Evolutionary conservation across 495 filamentous ascomycete genomes (phyloP).

Genomic region (Penicillium dipodomyicola): DNA sequence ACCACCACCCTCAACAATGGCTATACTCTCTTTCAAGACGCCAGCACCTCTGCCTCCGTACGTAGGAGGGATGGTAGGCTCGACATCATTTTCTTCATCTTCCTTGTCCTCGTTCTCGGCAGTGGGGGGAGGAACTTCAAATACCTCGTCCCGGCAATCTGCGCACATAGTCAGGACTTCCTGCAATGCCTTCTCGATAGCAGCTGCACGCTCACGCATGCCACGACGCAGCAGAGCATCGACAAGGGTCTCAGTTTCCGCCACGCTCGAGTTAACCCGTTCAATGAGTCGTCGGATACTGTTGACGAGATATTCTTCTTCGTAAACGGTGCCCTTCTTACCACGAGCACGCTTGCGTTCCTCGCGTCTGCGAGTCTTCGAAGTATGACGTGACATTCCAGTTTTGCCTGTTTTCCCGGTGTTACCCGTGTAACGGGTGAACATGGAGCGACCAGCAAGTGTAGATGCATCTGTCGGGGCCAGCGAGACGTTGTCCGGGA

Average conservation of each 20-base stretch:
- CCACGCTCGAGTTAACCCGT: slow-evolving; percentile 66
- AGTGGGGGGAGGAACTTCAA: slow-evolving; percentile 35
- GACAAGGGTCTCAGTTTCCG: slow-evolving; percentile 69
- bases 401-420: slow-evolving; percentile 70
- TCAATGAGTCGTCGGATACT: slow-evolving; percentile 81
- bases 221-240: slow-evolving; percentile 69
- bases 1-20: slow-evolving; percentile 23
- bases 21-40: slow-evolving; percentile 43
- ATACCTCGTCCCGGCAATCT: slow-evolving; percentile 65
- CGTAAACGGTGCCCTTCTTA: slow-evolving; percentile 94
- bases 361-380: slow-evolving; percentile 78
- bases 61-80: slow-evolving; percentile 27
- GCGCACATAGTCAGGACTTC: slow-evolving; percentile 70
- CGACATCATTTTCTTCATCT: slow-evolving; percentile 17
- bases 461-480: slow-evolving; percentile 81
- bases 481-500: slow-evolving; percentile 89
- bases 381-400: slow-evolving; percentile 65
- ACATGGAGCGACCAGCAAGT: slow-evolving; percentile 68
- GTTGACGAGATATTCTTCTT: slow-evolving; percentile 93
- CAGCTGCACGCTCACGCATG: slow-evolving; percentile 83
- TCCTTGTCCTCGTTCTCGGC: slow-evolving; percentile 19
- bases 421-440: slow-evolving; percentile 87
- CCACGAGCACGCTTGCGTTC: slow-evolving; percentile 93
- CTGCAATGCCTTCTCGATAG: slow-evolving; percentile 67
- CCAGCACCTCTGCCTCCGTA: slow-evolving; percentile 31